phyloP scores from a whole-genome alignment of 2,329 filamentous ascomycete species.

The Remersonia thermophila region DNA sequence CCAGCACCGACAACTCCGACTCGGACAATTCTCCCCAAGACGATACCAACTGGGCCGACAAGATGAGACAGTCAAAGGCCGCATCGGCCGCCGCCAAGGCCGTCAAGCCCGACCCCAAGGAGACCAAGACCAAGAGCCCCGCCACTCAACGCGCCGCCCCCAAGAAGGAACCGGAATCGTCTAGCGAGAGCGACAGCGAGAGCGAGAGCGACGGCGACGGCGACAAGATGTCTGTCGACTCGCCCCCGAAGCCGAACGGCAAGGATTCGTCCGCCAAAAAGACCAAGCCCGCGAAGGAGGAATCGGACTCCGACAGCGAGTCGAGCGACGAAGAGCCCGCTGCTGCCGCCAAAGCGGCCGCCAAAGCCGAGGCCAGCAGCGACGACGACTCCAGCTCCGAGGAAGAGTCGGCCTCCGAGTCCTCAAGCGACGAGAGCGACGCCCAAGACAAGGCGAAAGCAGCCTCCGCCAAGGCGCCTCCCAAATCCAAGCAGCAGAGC shows the following conservation, averaged over 20 bases:
- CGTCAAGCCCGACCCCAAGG: not conserved
- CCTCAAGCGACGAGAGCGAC: constrained; percentile 4
- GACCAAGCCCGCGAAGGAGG: constrained; percentile 5
- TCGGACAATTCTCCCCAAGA: constrained; percentile 4
- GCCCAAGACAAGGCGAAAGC: constrained; percentile 2
- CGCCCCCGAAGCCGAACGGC: constrained; percentile 3
- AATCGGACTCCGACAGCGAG: constrained; percentile 8
- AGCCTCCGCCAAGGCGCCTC: constrained; percentile 2
- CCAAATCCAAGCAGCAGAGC: constrained; percentile 1
- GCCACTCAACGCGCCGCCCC: not conserved
- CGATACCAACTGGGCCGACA: not conserved
- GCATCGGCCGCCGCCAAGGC: not conserved
- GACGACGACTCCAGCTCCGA: constrained; percentile 3
- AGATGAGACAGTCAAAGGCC: constrained; percentile 1
- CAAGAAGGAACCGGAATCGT: constrained; percentile 2
- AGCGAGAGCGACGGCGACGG: constrained; percentile 16
- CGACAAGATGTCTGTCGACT: constrained; percentile 18
- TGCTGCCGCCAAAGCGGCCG: not conserved
- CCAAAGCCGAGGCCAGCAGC: constrained; percentile 9
- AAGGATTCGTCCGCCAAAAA: constrained; percentile 1
- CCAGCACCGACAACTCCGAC: not conserved
- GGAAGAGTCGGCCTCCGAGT: constrained; percentile 4
- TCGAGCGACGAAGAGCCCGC: constrained; percentile 8
- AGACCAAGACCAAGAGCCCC: constrained; percentile 2
- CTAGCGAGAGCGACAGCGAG: constrained; percentile 12